A percentile compares a stretch with the other conserved stretches of the same genome.
phyloP scores from a whole-genome alignment of 805 yeast genomes.

The Candida awuae region DNA sequence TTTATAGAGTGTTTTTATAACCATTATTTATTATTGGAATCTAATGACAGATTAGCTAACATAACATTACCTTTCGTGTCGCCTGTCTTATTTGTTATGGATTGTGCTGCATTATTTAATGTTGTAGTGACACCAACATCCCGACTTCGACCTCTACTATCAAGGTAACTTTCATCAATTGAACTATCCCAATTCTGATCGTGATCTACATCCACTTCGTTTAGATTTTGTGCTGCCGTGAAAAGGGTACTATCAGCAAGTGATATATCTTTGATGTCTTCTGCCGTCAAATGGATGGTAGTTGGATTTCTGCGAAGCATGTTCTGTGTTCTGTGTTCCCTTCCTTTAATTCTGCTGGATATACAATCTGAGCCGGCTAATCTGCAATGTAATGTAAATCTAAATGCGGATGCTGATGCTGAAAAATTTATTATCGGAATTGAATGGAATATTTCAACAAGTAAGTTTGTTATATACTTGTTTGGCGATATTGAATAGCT shows the following conservation, averaged over 20 bases:
- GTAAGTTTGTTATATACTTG: no score
- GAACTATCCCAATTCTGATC: slow-evolving; percentile 11
- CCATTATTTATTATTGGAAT: neutral
- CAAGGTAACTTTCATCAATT: slow-evolving; percentile 9
- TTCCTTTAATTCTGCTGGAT: neutral
- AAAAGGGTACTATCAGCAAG: neutral
- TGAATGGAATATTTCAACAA: no score
- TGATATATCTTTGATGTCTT: slow-evolving; percentile 42
- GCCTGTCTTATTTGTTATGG: no score
- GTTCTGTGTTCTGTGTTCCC: neutral
- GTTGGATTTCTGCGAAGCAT: slow-evolving; percentile 71
- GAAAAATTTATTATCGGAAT: no score
- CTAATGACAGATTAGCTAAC: no score
- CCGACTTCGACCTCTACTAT: slow-evolving; percentile 5
- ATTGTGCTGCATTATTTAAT: no score
- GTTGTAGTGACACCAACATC: neutral
- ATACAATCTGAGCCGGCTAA: no score
- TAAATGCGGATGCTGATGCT: no score
- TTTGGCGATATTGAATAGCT: no score
- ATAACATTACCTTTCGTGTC: no score
- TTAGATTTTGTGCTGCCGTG: neutral
- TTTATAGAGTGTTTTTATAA: no score
- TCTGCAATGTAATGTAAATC: no score
- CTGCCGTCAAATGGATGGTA: slow-evolving; percentile 55
- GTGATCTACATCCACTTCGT: neutral